Percentiles rank a stretch among this genome's conserved stretches.
Evolutionary conservation across 2,329 filamentous ascomycete species (phyloP).

Genomic region (Colletotrichum tropicale): DNA sequence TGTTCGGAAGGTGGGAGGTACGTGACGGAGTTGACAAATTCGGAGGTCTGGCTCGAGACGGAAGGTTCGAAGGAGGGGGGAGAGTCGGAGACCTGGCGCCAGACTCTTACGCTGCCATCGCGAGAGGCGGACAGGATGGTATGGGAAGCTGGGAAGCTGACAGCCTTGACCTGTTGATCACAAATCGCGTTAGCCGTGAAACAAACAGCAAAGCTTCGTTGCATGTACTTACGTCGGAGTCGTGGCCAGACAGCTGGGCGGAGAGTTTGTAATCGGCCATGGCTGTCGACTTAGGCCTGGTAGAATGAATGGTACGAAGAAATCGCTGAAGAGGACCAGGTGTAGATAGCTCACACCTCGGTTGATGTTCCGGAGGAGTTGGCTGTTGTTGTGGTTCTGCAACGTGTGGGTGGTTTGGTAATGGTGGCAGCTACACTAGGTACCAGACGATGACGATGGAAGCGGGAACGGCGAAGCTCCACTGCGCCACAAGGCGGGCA

Average conservation of each 20-base stretch:
- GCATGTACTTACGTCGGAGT: slow-evolving; percentile 78
- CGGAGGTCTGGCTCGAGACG: slow-evolving; percentile 79
- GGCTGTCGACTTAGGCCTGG: slow-evolving; percentile 3
- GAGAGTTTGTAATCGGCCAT: slow-evolving; percentile 94
- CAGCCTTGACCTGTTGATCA: slow-evolving; percentile 76
- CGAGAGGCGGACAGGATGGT: slow-evolving; percentile 84
- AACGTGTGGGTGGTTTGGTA: not conserved
- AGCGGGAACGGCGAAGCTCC: slow-evolving; percentile 14
- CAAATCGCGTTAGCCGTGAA: not conserved
- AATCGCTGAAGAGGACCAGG: not conserved
- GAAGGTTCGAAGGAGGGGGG: slow-evolving; percentile 77
- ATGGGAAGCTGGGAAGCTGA: slow-evolving; percentile 76
- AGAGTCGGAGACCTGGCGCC: slow-evolving; percentile 70
- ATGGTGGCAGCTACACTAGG: not conserved
- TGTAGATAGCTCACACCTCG: not conserved
- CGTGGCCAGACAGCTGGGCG: slow-evolving; percentile 85
- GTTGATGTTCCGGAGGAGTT: not conserved
- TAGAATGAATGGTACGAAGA: not conserved
- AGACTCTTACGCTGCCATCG: slow-evolving; percentile 88
- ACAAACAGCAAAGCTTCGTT: not conserved
- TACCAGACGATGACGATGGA: slow-evolving; percentile 9
- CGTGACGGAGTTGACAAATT: slow-evolving; percentile 86
- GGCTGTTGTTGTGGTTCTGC: not conserved
- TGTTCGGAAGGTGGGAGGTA: slow-evolving; percentile 73
- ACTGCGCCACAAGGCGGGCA: slow-evolving; percentile 14